These are phyloP conservation scores for Lolium perenne DNA, from an alignment of 176 grass and related monocot species.

Conservation along the genomic window DNA sequence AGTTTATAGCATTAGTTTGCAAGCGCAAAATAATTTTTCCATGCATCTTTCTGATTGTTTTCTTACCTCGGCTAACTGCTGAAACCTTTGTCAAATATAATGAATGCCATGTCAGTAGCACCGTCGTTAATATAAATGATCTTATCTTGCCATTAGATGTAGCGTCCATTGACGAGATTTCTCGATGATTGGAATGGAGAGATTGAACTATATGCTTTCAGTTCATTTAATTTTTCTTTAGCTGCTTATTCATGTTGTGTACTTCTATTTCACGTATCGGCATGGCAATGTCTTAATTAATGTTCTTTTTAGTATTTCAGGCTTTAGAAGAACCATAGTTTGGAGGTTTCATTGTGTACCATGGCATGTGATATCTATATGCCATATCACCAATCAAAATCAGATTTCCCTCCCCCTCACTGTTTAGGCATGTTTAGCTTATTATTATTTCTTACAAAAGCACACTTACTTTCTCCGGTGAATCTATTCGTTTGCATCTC, in stretches of 20 bases:
- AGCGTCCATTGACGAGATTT: conserved; percentile 45
- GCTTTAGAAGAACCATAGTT: conserved; percentile 35
- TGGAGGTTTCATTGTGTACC: conserved; percentile 44
- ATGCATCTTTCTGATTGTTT: too few relatives aligned
- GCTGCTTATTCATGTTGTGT: neutral
- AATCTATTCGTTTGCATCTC: conserved; percentile 40
- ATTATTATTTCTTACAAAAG: neutral
- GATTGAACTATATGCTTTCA: conserved; percentile 49
- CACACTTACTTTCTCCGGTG: neutral
- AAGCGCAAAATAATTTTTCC: too few relatives aligned
- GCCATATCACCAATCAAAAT: conserved; percentile 52
- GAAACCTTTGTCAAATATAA: too few relatives aligned
- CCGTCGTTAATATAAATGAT: conserved; percentile 10
- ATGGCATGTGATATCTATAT: conserved; percentile 51
- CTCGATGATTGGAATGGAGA: conserved; percentile 50
- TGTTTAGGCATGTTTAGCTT: neutral
- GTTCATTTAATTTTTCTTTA: conserved; percentile 40
- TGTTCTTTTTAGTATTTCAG: neutral
- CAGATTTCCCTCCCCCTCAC: neutral
- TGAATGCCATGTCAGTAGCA: neutral
- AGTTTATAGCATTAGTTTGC: too few relatives aligned
- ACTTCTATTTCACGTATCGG: neutral
- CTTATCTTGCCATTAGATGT: conserved; percentile 45
- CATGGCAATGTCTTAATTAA: neutral
- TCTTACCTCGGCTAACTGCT: too few relatives aligned